Base-by-base conservation (phyloP, 139 green algal genomes). In the Astrephomene gubernaculifera region DNA sequence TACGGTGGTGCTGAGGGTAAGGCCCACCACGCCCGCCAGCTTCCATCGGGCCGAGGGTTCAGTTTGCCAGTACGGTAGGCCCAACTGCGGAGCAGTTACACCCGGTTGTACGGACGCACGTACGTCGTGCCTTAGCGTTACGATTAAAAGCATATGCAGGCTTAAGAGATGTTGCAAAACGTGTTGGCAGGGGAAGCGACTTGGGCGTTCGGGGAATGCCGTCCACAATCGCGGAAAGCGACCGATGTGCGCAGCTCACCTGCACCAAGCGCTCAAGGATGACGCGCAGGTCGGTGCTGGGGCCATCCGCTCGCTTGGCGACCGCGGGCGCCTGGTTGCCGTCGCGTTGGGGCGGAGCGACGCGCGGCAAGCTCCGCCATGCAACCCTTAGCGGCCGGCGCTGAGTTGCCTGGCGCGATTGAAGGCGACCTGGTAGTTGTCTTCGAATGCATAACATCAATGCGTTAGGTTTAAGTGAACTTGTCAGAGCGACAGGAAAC, bases 1-100 rank as follows among this genome's bases (percentile, higher is more conserved):
- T 31, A 94, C 97, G 33, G 97, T 99, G n/a, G 95, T 98, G 53
- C 89, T 96, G 39, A 99, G 88, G 7, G 97, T 99, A 14, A 99
- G 91, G 9, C 86, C 94, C 36, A 99, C 90, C 41, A 99, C 97
- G 25, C 90, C 94, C 12, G 91, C 96, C 39, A 99, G 92, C 49
- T 90, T 90, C 92, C 92, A 96, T 22, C 93, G 88, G 2, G 93
- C 94, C 27, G 86, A 52, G 49, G 4, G 54, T 68, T 6, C 84
- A 29, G 91, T 89, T 60, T 95, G 91, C 94, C 41, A 99, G 85
- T 97, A 99, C 0, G 96, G 96, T 74, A 95, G 39, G 1, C 89
- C 90, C 29, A 98, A 82, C 96, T 97, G 90, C 67, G 49, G 22
- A 1, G 61, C 36, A 44, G 74, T n/a, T n/a, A n/a, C n/a, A n/a